These are phyloP conservation scores for Umbelopsis sp. DNA, from an alignment of 192 early-diverging fungal species.

Conservation along the genomic window DNA sequence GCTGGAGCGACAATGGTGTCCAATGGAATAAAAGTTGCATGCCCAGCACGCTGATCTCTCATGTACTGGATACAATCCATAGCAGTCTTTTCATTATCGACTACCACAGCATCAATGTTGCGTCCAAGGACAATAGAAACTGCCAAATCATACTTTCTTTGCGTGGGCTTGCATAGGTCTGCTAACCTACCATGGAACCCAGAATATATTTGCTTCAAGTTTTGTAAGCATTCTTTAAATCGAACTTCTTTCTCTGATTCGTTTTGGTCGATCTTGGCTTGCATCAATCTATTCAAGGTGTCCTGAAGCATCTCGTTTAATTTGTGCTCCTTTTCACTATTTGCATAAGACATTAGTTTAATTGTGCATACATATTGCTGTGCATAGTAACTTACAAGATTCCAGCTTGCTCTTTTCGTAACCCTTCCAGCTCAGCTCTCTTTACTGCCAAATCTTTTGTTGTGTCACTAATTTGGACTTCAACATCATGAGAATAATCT, in stretches of 20 bases:
- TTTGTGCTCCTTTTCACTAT: slow-evolving; percentile 66
- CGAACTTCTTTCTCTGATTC: slow-evolving; percentile 82
- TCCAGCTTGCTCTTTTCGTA: slow-evolving; percentile 65
- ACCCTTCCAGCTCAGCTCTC: slow-evolving; percentile 58
- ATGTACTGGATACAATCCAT: slow-evolving; percentile 97
- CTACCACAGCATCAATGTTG: slow-evolving; percentile 94
- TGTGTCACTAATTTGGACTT: not conserved
- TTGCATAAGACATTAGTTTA: not conserved
- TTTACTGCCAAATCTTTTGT: slow-evolving; percentile 19
- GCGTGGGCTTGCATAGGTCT: slow-evolving; percentile 91
- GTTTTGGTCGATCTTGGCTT: slow-evolving; percentile 80
- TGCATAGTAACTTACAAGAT: slow-evolving; percentile 59
- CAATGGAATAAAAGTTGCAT: slow-evolving; percentile 93
- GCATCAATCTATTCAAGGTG: slow-evolving; percentile 73
- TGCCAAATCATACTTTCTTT: slow-evolving; percentile 88
- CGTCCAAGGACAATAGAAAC: slow-evolving; percentile 87
- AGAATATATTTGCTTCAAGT: slow-evolving; percentile 83
- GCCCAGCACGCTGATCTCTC: slow-evolving; percentile 88
- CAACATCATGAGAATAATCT: slow-evolving; percentile 34
- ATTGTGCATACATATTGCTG: slow-evolving; percentile 7
- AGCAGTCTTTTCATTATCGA: slow-evolving; percentile 89
- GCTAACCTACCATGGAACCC: slow-evolving; percentile 89
- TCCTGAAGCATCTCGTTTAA: slow-evolving; percentile 86
- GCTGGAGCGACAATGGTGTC: slow-evolving; percentile 76
- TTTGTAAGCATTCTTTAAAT: slow-evolving; percentile 76